A percentile compares a stretch with the other conserved stretches of the same genome.
Conservation (phyloP, 192 early-diverging fungal species). For the Podila minutissima region DNA sequence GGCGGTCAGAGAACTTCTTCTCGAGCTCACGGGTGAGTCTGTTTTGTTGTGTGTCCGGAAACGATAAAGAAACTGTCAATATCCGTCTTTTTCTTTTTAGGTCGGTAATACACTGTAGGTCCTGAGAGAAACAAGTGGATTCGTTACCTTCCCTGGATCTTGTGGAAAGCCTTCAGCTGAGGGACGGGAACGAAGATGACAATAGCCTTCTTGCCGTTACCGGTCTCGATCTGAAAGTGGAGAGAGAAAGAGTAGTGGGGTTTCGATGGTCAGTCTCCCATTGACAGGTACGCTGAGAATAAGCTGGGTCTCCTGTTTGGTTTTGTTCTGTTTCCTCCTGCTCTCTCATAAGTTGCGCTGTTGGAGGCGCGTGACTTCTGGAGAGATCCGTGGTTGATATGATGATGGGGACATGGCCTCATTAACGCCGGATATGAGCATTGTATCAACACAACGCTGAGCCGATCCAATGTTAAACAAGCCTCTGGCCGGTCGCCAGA, state of each 20-base stretch:
- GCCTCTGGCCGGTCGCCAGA: neutral
- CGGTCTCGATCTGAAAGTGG: conserved; percentile 78
- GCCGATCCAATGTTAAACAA: neutral
- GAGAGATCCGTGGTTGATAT: too few relatives aligned
- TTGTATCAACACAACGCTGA: too few relatives aligned
- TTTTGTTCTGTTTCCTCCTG: neutral
- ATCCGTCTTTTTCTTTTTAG: too few relatives aligned
- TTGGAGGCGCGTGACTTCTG: too few relatives aligned
- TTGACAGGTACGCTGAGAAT: neutral
- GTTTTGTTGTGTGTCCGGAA: neutral
- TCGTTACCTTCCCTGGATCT: conserved; percentile 85
- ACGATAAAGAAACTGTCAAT: neutral
- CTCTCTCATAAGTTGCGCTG: too few relatives aligned
- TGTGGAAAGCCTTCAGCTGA: conserved; percentile 93
- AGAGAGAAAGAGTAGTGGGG: neutral
- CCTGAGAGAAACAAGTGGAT: too few relatives aligned
- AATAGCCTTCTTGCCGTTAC: conserved; percentile 96
- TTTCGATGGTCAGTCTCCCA: neutral
- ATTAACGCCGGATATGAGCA: too few relatives aligned
- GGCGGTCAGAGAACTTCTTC: conserved; percentile 99
- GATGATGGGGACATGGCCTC: too few relatives aligned
- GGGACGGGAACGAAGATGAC: conserved; percentile 98
- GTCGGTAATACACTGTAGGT: too few relatives aligned
- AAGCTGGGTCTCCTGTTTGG: neutral
- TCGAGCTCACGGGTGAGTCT: conserved; percentile 97